phyloP scores from a whole-genome alignment of 805 yeast genomes.

The Zygoascus ofunaensis region DNA sequence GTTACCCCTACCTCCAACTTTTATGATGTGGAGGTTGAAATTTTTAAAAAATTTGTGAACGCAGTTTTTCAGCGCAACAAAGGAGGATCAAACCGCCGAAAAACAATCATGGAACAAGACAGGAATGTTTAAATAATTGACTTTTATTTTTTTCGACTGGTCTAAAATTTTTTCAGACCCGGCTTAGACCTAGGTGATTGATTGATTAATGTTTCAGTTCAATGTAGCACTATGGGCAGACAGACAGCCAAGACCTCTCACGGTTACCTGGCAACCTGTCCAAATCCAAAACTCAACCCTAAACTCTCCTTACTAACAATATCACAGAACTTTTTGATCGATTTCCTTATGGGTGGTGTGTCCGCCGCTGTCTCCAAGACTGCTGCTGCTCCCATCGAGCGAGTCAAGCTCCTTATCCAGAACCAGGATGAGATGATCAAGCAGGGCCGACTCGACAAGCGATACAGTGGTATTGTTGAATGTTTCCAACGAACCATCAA shows the following conservation, averaged over 20 bases:
- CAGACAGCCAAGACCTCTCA: no score
- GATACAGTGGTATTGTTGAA: conserved; percentile 84
- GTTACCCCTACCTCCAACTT: not conserved
- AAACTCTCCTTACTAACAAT: no score
- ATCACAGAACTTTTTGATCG: conserved; percentile 26
- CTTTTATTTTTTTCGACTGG: no score
- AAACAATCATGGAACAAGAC: not conserved
- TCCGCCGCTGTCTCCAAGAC: conserved; percentile 98
- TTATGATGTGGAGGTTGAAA: no score
- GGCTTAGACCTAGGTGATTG: no score
- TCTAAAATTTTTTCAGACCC: no score
- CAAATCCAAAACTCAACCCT: no score
- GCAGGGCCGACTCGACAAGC: conserved; percentile 86
- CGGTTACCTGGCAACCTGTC: no score
- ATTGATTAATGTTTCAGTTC: no score
- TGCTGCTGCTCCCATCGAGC: conserved; percentile 95
- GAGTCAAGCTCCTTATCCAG: conserved; percentile 93
- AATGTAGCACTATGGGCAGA: no score
- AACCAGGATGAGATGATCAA: conserved; percentile 97
- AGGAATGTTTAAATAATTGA: no score
- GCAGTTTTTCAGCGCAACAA: not conserved
- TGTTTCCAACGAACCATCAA: conserved; percentile 93
- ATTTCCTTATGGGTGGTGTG: conserved; percentile 79
- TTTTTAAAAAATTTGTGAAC: no score
- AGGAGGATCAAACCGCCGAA: not conserved